Evolutionary conservation across 345 rosid species (phyloP).

Genomic region (Euphorbia lathyris): DNA sequence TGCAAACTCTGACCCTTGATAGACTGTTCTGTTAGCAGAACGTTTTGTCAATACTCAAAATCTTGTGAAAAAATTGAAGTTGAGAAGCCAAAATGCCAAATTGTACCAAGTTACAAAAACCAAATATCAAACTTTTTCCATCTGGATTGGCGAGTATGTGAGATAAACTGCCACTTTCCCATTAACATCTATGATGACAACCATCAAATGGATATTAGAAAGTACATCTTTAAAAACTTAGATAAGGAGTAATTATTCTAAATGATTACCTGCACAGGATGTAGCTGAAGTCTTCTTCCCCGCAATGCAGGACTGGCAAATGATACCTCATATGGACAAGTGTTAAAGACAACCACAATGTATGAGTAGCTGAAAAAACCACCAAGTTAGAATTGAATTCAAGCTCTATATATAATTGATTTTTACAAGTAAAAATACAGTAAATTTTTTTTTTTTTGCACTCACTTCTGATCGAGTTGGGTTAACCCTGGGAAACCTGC

Average conservation of each 20-base stretch:
- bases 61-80: too few relatives aligned
- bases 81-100: too few relatives aligned
- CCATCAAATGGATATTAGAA: too few relatives aligned
- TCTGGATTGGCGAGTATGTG: too few relatives aligned
- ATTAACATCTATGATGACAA: too few relatives aligned
- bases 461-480: constrained; percentile 73
- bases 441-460: too few relatives aligned
- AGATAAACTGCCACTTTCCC: too few relatives aligned
- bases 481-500: constrained; percentile 55
- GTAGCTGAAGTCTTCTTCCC: constrained; percentile 56
- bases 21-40: too few relatives aligned
- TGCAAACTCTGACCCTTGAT: too few relatives aligned
- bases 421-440: constrained; percentile 3
- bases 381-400: not conserved
- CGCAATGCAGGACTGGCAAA: constrained; percentile 40
- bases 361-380: constrained; percentile 50
- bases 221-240: not conserved
- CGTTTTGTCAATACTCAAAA: too few relatives aligned
- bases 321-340: constrained; percentile 57
- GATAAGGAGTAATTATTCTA: not conserved
- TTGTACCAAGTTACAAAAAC: too few relatives aligned
- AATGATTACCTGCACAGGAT: constrained; percentile 67
- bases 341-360: constrained; percentile 67
- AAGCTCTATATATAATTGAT: not conserved
- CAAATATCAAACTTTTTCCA: too few relatives aligned